A percentile compares a stretch with the other conserved stretches of the same genome.
Conservation (phyloP, 164 flowering plant species). For the Protea cynaroides region DNA sequence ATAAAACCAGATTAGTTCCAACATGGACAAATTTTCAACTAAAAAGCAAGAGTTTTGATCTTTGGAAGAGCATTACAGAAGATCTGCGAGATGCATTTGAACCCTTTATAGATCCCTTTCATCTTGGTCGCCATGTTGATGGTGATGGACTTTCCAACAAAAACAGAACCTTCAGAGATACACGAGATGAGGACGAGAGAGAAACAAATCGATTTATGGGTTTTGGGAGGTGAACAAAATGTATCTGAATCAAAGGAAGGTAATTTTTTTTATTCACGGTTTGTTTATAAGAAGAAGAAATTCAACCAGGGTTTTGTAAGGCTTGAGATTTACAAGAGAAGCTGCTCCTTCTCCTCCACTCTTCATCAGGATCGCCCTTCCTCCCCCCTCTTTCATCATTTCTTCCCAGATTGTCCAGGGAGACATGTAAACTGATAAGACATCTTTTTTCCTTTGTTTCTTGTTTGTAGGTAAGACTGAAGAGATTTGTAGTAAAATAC, state of each 20-base stretch:
- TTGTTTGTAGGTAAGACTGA: background rate
- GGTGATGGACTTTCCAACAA: slow-evolving; percentile 3
- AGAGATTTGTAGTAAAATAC: too few relatives aligned
- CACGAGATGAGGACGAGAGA: background rate
- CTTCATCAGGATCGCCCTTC: slow-evolving; percentile 11
- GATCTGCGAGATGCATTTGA: slow-evolving; percentile 65
- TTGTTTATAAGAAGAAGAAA: too few relatives aligned
- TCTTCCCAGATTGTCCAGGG: background rate
- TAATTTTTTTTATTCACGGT: background rate
- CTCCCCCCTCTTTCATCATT: slow-evolving; percentile 4
- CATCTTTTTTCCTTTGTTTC: background rate
- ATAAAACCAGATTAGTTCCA: background rate
- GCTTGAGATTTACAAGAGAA: slow-evolving; percentile 5
- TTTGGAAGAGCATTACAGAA: slow-evolving; percentile 45
- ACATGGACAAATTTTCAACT: background rate
- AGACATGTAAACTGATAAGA: background rate
- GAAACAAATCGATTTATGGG: background rate
- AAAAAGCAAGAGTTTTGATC: background rate
- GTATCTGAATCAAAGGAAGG: too few relatives aligned
- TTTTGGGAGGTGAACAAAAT: too few relatives aligned
- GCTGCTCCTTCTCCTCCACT: slow-evolving; percentile 8
- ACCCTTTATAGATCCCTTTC: slow-evolving; percentile 73
- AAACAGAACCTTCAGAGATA: background rate
- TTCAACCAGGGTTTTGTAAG: background rate
- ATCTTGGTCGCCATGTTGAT: slow-evolving; percentile 79